A percentile compares a stretch with the other conserved stretches of the same genome.
Conservation (phyloP, 805 yeast genomes). For the Lipomyces lipofer region DNA sequence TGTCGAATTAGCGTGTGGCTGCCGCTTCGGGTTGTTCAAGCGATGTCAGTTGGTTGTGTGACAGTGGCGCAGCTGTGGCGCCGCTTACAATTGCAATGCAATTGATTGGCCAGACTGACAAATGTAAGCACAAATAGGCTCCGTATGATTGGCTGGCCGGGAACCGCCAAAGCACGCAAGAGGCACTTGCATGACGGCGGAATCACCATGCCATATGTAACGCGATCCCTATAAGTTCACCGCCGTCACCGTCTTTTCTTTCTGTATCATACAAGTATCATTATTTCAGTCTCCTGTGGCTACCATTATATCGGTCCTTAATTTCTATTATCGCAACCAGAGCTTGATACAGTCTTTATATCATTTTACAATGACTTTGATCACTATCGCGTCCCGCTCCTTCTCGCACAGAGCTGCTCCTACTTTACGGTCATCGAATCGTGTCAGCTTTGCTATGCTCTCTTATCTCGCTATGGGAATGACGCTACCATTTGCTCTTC, state of each 20-base stretch:
- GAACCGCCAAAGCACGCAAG: not conserved
- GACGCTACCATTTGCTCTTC: constrained; percentile 29
- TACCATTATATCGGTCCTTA: too few species aligned
- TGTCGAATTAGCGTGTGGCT: too few species aligned
- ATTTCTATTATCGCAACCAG: too few species aligned
- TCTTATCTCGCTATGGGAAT: constrained; percentile 29
- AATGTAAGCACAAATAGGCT: not conserved
- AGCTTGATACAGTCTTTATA: not conserved
- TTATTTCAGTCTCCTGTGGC: not conserved
- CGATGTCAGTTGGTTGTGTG: too few species aligned
- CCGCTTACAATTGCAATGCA: not conserved
- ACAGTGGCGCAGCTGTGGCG: too few species aligned
- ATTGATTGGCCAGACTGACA: not conserved
- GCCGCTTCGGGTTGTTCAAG: too few species aligned
- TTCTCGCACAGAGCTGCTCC: constrained; percentile 26
- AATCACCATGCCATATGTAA: not conserved
- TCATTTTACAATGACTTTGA: constrained; percentile 9
- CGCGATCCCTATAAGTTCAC: not conserved
- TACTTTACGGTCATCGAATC: constrained; percentile 2
- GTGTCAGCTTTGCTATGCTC: constrained; percentile 18
- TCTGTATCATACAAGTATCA: not conserved
- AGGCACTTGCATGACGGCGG: not conserved
- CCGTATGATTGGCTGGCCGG: not conserved
- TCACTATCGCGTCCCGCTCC: constrained; percentile 16
- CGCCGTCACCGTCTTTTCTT: not conserved